Percentiles rank a stretch among this genome's conserved stretches.
phyloP scores from a whole-genome alignment of 495 filamentous ascomycete species.

The Filosporella fistucella region DNA sequence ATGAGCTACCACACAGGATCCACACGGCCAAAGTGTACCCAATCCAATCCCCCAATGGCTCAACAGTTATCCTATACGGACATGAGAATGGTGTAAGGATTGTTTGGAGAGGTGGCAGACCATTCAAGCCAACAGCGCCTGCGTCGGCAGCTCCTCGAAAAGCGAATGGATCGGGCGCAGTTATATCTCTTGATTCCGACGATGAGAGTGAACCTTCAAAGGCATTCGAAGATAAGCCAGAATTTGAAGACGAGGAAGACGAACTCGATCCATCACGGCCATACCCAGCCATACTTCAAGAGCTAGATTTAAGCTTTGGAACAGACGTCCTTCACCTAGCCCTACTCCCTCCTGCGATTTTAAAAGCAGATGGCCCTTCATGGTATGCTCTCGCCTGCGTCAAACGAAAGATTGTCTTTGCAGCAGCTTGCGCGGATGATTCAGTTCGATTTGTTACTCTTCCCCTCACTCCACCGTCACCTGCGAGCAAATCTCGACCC shows the following conservation, averaged over 20 bases:
- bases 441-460: conserved; percentile 66
- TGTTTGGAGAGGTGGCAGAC: conserved; percentile 74
- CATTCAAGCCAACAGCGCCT: conserved; percentile 51
- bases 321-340: conserved; percentile 57
- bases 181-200: conserved; percentile 80
- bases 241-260: conserved; percentile 54
- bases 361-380: conserved; percentile 37
- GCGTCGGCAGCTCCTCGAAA: conserved; percentile 23
- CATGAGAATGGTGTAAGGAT: conserved; percentile 74
- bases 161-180: conserved; percentile 41
- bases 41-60: conserved; percentile 73
- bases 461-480: conserved; percentile 69
- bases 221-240: conserved; percentile 40
- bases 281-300: conserved; percentile 55
- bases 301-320: conserved; percentile 63
- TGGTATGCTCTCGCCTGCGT: conserved; percentile 51
- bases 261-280: conserved; percentile 38
- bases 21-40: conserved; percentile 73
- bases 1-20: conserved; percentile 69
- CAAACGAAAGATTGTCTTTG: conserved; percentile 61
- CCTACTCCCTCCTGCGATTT: conserved; percentile 46
- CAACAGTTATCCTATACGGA: conserved; percentile 77
- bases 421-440: conserved; percentile 65
- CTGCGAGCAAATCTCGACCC: conserved; percentile 43
- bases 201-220: conserved; percentile 54